Percentiles rank a stretch among this genome's conserved stretches.
phyloP scores from a whole-genome alignment of 192 early-diverging fungal genomes.

The Backusella westeae region DNA sequence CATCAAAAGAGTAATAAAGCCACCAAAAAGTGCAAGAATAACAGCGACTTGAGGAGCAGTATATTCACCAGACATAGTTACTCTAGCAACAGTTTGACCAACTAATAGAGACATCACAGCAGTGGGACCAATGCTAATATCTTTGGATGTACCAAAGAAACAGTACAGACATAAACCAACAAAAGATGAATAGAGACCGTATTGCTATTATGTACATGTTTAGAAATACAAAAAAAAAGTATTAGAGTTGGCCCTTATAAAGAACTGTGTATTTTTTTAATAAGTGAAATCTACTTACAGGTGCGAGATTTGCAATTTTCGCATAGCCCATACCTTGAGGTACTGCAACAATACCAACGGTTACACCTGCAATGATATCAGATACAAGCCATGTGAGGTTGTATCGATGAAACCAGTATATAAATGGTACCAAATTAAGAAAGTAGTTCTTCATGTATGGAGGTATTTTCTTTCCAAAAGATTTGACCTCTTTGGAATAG shows the following conservation, averaged over 20 bases:
- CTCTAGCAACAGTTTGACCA: conserved; percentile 59
- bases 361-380: conserved; percentile 66
- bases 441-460: conserved; percentile 18
- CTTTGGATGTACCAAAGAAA: conserved; percentile 75
- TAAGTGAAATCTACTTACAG: conserved; percentile 6
- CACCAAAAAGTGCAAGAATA: conserved; percentile 70
- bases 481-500: conserved; percentile 10
- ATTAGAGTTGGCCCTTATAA: neutral
- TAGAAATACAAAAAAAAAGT: neutral
- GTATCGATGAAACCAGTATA: conserved; percentile 29
- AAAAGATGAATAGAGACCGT: conserved; percentile 55
- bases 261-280: neutral
- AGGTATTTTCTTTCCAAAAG: conserved; percentile 19
- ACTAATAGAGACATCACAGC: conserved; percentile 78
- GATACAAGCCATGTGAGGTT: conserved; percentile 38
- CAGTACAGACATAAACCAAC: conserved; percentile 69
- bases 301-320: conserved; percentile 62
- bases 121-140: conserved; percentile 64
- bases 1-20: conserved; percentile 65
- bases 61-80: conserved; percentile 56
- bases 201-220: neutral
- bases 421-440: conserved; percentile 20
- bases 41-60: conserved; percentile 68
- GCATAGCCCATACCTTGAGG: conserved; percentile 74
- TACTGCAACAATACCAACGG: conserved; percentile 73